Evolutionary conservation across 164 flowering plant genomes (phyloP).

Genomic region (Umbilicus rupestris): DNA sequence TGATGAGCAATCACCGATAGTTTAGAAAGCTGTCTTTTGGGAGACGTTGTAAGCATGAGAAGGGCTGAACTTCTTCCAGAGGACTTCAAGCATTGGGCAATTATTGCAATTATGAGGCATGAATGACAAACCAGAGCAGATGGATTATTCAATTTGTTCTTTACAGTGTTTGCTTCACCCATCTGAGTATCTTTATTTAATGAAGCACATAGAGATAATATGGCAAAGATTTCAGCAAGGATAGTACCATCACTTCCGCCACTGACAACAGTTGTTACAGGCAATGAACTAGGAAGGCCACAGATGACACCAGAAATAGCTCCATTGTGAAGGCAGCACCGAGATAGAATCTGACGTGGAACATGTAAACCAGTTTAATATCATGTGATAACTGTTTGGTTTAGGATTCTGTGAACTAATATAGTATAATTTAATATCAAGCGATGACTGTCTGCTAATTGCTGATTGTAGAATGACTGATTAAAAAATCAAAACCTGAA

Average conservation of each 20-base stretch:
- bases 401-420: neutral
- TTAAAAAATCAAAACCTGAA: constrained; percentile 75
- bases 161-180: constrained; percentile 36
- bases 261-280: constrained; percentile 61
- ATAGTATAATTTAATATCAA: neutral
- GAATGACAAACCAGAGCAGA: constrained; percentile 44
- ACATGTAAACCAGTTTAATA: neutral
- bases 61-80: constrained; percentile 67
- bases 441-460: neutral
- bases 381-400: neutral
- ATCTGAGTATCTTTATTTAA: constrained; percentile 37
- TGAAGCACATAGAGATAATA: constrained; percentile 50
- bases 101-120: constrained; percentile 63
- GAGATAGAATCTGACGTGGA: constrained; percentile 61
- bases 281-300: constrained; percentile 71
- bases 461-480: constrained; percentile 1
- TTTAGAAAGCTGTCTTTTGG: constrained; percentile 67
- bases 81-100: constrained; percentile 67
- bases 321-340: constrained; percentile 61
- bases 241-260: constrained; percentile 88
- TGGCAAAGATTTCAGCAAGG: constrained; percentile 67
- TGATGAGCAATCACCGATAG: constrained; percentile 62
- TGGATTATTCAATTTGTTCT: constrained; percentile 45
- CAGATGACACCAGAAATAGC: constrained; percentile 48
- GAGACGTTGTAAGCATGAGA: constrained; percentile 63